Evolutionary conservation across 208 protist genomes (phyloP), one percentile per base, ranked within the genome.

Genomic region (Trypanosoma caninum): DNA sequence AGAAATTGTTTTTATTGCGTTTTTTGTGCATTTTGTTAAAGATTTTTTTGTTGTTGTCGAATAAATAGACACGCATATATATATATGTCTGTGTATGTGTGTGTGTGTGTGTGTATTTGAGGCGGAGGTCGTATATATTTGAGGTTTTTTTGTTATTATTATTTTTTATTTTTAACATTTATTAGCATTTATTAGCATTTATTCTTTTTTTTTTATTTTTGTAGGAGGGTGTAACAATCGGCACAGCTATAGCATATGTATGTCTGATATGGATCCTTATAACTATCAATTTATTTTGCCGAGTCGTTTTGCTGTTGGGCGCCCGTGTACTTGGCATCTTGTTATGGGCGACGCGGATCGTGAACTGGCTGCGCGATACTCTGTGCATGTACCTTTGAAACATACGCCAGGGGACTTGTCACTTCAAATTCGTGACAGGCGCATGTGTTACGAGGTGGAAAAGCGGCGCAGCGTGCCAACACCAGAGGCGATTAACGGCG

Each of bases 331-430:
- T 5, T 65, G 59, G 59, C 34, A 35, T 9, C 47, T 65, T 40
- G 59, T 65, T 27, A 65, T 65, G 59, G 59, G 58, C 28, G 48
- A 65, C 38, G 27, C 59, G 2, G 38, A 25, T 2, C 37, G 38
- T 34, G 25, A 22, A n/a, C 22, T 65, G 38, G 34, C 50, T 5
- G 59, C 18, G 38, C 59, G 48, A 9, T 50, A 58, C 50, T 35
- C 50, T 18, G 30, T 23, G 9, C 38, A 57, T 10, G 20, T 41
- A 10, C 11, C 23, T 3, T 23, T 18, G 1, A 20, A 41, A 11
- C 35, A 28, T 0, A 14, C 22, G 30, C n/a, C 27, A 27, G 35
- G 58, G 16, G 59, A 57, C 28, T 28, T 18, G n/a, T 16, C 3
- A 25, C 46, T 55, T 25, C 34, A 40, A 25, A 34, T 23, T 31